These are phyloP conservation scores for Amanita jacksonii DNA, from an alignment of 768 basidiomycete genomes.

Conservation along the genomic window DNA sequence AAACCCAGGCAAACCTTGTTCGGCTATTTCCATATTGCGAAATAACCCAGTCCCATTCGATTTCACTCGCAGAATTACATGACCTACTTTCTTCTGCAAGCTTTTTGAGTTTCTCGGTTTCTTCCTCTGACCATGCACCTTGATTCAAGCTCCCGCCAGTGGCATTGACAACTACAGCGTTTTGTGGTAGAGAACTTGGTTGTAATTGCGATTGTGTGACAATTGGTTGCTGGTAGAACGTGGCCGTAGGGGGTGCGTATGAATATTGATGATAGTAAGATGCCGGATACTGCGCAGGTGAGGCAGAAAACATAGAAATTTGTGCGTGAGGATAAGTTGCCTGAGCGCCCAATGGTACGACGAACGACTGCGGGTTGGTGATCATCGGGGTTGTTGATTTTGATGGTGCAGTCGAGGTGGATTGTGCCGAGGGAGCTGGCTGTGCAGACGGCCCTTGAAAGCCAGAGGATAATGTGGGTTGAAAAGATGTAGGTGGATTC, in stretches of 20 bases:
- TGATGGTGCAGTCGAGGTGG: conserved; percentile 21
- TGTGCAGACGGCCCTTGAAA: conserved; percentile 24
- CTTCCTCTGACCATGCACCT: conserved; percentile 74
- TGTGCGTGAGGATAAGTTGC: conserved; percentile 35
- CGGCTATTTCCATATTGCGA: conserved; percentile 65
- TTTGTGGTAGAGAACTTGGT: not conserved
- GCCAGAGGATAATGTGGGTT: conserved; percentile 36
- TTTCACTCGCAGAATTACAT: conserved; percentile 40
- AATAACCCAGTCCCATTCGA: conserved; percentile 76
- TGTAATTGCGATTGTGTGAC: conserved; percentile 10
- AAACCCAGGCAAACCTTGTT: conserved; percentile 42
- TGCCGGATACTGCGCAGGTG: conserved; percentile 41
- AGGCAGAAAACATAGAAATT: conserved; percentile 30
- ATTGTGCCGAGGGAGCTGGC: conserved; percentile 18
- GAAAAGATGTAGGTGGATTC: conserved; percentile 54
- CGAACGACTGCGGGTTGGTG: conserved; percentile 64
- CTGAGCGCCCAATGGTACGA: conserved; percentile 52
- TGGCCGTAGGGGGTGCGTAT: conserved; percentile 14
- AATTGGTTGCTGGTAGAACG: conserved; percentile 12
- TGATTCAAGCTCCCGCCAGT: conserved; percentile 40
- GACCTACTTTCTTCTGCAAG: conserved; percentile 60
- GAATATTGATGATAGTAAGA: conserved; percentile 54
- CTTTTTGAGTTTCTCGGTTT: conserved; percentile 57
- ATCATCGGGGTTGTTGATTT: conserved; percentile 42
- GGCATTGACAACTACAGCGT: conserved; percentile 16